Evolutionary conservation across 495 filamentous ascomycete species (phyloP), one percentile per base, ranked within the genome.

Genomic region (Trichoderma parareesei): DNA sequence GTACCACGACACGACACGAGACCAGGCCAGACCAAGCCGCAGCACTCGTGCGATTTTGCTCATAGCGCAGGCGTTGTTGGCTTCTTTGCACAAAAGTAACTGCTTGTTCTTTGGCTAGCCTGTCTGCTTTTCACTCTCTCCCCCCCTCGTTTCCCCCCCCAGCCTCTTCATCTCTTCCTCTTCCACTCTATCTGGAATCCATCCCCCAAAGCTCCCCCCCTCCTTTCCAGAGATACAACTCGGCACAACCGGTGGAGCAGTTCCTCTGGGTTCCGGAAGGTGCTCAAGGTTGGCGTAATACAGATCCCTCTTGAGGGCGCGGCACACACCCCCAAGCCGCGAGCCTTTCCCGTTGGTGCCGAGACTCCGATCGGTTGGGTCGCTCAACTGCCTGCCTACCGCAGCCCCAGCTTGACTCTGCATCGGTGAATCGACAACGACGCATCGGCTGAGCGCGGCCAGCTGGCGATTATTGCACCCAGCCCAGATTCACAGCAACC

Each of bases 401-500:
- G 49, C 61, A 37, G 13, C 61, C 61, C 61, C 42, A 40, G 20
- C 16, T 35, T 41, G 14, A 9, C 42, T 38, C 41, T 27, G 16
- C 38, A 10, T n/a, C 42, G 62, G 62, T 10, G 16, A 48, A 40
- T 18, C 35, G 53, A 37, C 38, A 13, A 43, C 37, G 42, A 37
- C 37, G 14, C 10, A 35, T 53, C 35, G 35, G 14, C 53, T 7
- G 7, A 27, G 27, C 62, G 60, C 16, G 16, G 41, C 37, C 41
- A n/a, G 60, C 38, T 43, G 41, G 38, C 20, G 38, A 9, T 37
- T 20, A 2, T 13, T 43, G 41, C 3, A 20, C 3, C 42, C 10
- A 14, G 18, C 42, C 60, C 2, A 27, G 6, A 41, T 20, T 42
- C 14, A n/a, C 60, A 11, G 38, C 14, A 61, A 18, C 68, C 70